phyloP scores from a whole-genome alignment of 352 stramenopile genomes.

The Globisporangium splendens region DNA sequence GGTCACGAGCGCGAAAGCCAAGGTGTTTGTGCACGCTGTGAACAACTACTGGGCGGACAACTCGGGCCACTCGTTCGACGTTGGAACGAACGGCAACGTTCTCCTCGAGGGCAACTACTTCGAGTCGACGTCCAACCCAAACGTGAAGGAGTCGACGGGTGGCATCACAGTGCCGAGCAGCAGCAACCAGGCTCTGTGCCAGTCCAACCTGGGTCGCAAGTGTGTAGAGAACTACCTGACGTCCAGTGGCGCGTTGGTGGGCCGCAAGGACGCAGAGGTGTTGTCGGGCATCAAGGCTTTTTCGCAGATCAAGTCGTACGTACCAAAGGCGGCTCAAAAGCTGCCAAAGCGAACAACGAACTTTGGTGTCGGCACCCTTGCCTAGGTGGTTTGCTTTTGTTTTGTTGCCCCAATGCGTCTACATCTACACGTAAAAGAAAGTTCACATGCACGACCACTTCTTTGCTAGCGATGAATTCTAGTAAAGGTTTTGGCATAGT shows the following conservation, averaged over 20 bases:
- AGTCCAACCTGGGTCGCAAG: conserved; percentile 8
- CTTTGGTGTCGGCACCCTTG: conserved; percentile 7
- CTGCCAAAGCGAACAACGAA: conserved; percentile 5
- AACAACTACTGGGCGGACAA: conserved; percentile 52
- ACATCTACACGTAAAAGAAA: no score
- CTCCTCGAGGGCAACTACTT: conserved; percentile 47
- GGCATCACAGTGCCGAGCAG: conserved; percentile 11
- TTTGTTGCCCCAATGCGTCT: no score
- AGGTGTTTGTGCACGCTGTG: conserved; percentile 22
- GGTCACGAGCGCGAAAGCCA: conserved; percentile 12
- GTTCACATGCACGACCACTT: no score
- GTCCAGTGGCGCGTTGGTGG: conserved; percentile 4
- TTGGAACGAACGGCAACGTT: conserved; percentile 26
- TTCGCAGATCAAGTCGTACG: conserved; percentile 2
- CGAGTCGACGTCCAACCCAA: conserved; percentile 27
- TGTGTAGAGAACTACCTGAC: conserved; percentile 8
- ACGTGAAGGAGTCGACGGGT: conserved; percentile 12
- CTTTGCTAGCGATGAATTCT: no score
- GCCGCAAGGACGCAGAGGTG: conserved; percentile 2
- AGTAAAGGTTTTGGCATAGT: no score
- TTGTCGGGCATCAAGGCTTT: conserved; percentile 4
- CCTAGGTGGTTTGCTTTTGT: neutral
- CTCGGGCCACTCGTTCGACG: conserved; percentile 35
- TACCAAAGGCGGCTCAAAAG: neutral
- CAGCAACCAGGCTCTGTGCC: conserved; percentile 12